These are phyloP conservation scores for Penicillium sp. DNA, from an alignment of 2,329 filamentous ascomycete genomes.

Conservation along the genomic window DNA sequence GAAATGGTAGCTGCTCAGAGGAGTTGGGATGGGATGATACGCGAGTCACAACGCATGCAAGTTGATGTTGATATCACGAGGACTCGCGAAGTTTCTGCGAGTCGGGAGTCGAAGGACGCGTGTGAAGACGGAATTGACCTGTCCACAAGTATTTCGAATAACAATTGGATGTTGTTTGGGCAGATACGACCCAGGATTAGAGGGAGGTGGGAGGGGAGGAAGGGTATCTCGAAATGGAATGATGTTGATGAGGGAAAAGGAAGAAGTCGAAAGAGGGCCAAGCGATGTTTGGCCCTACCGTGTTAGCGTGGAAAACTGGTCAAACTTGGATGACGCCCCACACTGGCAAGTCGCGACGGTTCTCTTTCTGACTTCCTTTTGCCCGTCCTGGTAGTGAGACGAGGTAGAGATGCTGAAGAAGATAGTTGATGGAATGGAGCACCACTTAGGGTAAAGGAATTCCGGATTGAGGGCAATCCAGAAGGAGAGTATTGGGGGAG, in stretches of 20 bases:
- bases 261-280: slow-evolving; percentile 42
- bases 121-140: slow-evolving; percentile 17
- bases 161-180: slow-evolving; percentile 17
- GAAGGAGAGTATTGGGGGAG: background rate
- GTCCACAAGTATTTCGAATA: slow-evolving; percentile 16
- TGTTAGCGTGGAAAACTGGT: slow-evolving; percentile 43
- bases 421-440: slow-evolving; percentile 2
- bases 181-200: slow-evolving; percentile 17
- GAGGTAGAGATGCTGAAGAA: background rate
- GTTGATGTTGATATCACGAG: slow-evolving; percentile 36
- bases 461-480: background rate
- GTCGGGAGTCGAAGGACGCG: slow-evolving; percentile 24
- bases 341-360: slow-evolving; percentile 36
- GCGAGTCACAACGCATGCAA: slow-evolving; percentile 26
- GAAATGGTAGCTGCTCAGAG: slow-evolving; percentile 19
- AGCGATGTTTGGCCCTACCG: slow-evolving; percentile 46
- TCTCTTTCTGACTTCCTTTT: background rate
- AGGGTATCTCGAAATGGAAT: slow-evolving; percentile 32
- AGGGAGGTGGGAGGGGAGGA: slow-evolving; percentile 16
- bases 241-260: slow-evolving; percentile 33
- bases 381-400: background rate
- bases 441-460: slow-evolving; percentile 17
- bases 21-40: slow-evolving; percentile 21
- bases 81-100: slow-evolving; percentile 28
- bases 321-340: slow-evolving; percentile 41